These are phyloP conservation scores for Lipomyces orientalis DNA, from an alignment of 805 yeast species.

Conservation along the genomic window DNA sequence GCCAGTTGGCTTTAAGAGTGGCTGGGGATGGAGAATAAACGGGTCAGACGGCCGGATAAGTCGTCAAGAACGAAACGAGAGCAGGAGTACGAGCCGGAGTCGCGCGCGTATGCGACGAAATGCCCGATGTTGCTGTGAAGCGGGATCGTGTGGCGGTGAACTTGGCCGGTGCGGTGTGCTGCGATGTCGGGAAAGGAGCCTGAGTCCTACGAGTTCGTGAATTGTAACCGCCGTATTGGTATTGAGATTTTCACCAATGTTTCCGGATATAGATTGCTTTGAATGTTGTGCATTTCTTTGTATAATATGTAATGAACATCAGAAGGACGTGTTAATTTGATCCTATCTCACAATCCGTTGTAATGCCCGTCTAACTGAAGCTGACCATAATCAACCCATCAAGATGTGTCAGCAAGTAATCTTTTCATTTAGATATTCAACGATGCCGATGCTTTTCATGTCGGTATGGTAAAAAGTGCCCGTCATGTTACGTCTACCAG, in stretches of 20 bases:
- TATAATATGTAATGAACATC: not conserved
- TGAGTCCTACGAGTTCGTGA: constrained; percentile 16
- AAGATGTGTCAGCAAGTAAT: too few species aligned
- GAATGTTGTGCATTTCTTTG: not conserved
- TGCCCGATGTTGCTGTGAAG: constrained; percentile 18
- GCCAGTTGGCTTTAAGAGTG: constrained; percentile 29
- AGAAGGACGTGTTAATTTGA: not conserved
- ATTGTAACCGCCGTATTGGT: too few species aligned
- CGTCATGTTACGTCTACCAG: too few species aligned
- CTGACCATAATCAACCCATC: too few species aligned
- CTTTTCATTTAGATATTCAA: too few species aligned
- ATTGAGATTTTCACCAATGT: not conserved
- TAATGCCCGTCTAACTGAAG: too few species aligned
- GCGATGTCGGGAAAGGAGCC: constrained; percentile 18
- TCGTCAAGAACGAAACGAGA: constrained; percentile 3
- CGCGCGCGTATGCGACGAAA: not conserved
- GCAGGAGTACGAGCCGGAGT: constrained; percentile 9
- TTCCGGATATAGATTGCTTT: not conserved
- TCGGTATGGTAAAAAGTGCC: too few species aligned
- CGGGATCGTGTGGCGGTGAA: constrained; percentile 6
- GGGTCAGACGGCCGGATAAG: not conserved
- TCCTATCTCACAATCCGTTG: too few species aligned
- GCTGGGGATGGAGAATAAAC: constrained; percentile 34
- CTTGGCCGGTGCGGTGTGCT: not conserved
- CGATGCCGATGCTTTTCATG: too few species aligned